Evolutionary conservation across 2,329 filamentous ascomycete species (phyloP).

Genomic region (Chalara sp.): DNA sequence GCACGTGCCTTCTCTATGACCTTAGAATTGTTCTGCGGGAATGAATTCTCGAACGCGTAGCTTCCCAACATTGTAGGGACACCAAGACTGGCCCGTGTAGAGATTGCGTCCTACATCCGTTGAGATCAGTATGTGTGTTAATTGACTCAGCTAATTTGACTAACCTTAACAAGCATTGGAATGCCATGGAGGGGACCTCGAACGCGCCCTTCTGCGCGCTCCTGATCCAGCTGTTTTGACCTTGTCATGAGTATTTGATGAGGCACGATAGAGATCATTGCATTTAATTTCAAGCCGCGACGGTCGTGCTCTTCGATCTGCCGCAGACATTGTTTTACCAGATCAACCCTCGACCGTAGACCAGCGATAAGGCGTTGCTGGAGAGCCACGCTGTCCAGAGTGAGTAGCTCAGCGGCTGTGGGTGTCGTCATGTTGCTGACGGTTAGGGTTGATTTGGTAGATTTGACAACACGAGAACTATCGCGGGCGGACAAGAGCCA

Average conservation of each 20-base stretch:
- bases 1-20: too few species aligned
- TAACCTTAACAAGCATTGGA: constrained; percentile 42
- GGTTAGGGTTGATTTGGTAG: too few species aligned
- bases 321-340: constrained; percentile 13
- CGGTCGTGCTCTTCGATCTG: constrained; percentile 24
- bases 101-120: background rate
- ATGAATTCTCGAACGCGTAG: too few species aligned
- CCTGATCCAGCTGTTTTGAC: constrained; percentile 44
- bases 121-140: background rate
- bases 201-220: constrained; percentile 38
- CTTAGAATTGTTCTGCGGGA: too few species aligned
- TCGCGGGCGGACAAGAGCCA: too few species aligned
- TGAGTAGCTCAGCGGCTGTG: background rate
- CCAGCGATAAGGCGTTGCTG: background rate
- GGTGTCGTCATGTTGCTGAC: too few species aligned
- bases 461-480: too few species aligned
- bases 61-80: background rate
- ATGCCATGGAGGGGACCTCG: constrained; percentile 50
- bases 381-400: background rate
- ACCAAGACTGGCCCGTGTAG: background rate
- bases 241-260: constrained; percentile 30
- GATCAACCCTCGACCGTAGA: constrained; percentile 13
- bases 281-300: constrained; percentile 14
- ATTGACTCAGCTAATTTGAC: constrained; percentile 31
- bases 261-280: constrained; percentile 41